Percentiles rank a stretch among this genome's conserved stretches.
These are phyloP conservation scores for Leptographium wingfieldii DNA, from an alignment of 2,329 filamentous ascomycete species.

Conservation along the genomic window DNA sequence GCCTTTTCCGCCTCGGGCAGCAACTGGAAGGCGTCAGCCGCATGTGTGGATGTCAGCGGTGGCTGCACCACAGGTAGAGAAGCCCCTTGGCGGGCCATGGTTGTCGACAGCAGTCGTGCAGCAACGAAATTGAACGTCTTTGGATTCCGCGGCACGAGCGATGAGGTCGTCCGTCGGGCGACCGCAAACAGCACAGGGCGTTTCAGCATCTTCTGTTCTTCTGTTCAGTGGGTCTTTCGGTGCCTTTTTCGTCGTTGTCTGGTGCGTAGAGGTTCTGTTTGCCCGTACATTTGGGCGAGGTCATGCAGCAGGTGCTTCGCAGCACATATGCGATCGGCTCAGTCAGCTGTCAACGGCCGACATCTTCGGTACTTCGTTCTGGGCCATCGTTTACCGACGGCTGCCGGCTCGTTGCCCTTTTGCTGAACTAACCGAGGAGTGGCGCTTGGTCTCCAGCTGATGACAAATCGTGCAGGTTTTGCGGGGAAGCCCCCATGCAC, in stretches of 20 bases:
- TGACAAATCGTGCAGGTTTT: too few relatives aligned
- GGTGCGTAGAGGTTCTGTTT: neutral
- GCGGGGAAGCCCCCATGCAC: neutral
- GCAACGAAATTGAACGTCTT: neutral
- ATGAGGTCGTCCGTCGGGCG: constrained; percentile 4
- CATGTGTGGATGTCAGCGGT: constrained; percentile 45
- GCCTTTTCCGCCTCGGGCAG: constrained; percentile 66
- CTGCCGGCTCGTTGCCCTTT: neutral
- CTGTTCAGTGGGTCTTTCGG: neutral
- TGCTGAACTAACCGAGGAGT: neutral
- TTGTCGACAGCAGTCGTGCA: constrained; percentile 1
- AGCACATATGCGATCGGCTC: neutral
- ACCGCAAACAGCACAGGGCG: constrained; percentile 6
- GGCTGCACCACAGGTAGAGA: constrained; percentile 40
- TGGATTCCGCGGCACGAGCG: neutral
- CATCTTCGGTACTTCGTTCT: neutral
- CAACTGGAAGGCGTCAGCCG: constrained; percentile 75
- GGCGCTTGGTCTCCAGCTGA: neutral
- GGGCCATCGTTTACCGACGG: neutral
- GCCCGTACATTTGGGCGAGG: neutral
- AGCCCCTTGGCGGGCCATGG: neutral
- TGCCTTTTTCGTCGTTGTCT: neutral
- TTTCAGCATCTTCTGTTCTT: constrained; percentile 6
- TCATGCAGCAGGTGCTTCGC: neutral
- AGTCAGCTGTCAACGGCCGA: neutral